Base-by-base conservation (phyloP, 2,329 filamentous ascomycete genomes). In the Immersiporthe knoxdaviesiana region DNA sequence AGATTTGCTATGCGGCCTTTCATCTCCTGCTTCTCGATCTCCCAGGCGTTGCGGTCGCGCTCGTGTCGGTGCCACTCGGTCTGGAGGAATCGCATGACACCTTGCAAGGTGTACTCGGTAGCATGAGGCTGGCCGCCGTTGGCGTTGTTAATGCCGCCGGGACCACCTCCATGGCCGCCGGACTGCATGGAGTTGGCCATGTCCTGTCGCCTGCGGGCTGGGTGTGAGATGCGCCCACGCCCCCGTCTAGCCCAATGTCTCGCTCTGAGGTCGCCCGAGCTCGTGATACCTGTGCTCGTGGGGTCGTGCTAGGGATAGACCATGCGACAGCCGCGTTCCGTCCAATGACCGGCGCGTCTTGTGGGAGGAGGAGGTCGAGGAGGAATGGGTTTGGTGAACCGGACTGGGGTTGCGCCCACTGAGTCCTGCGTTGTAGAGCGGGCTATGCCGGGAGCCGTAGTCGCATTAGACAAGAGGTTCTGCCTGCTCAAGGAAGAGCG, bases 31-130 rank as follows among this genome's bases (percentile, higher is more conserved):
- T 94, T 91, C 81, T 99, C 96, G 78, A 99, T 99, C 81, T 99
- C 96, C 96, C 96, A 99, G 50, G 94, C 91, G 82, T 99, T 99
- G 76, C 96, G 90, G 78, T 97, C 96, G 81, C 96, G 92, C 82
- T 99, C 96, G 80, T 99, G 95, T 74, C 93, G 91, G 81, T 99
- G 96, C 96, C 96, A 99, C 87, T 99, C 95, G 62, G 96, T 96
- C 83, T 99, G 96, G 52, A 99, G 89, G 80, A 99, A 99, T 81
- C 96, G 94, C 96, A 99, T 99, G 50, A 99, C 96, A 78, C 96
- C 87, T 80, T 89, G 87, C 50, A 89, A 79, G 8, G 87, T 89
- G 74, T 89, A 89, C 74, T 89, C 87, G 71, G 87, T 89, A 72
- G 86, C 85, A 74, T 85, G 84, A 56, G 86, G 87, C 73, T 87